A percentile compares a stretch with the other conserved stretches of the same genome.
Conservation (phyloP, 495 filamentous ascomycete genomes). For the Mycothermus thermophilus region DNA sequence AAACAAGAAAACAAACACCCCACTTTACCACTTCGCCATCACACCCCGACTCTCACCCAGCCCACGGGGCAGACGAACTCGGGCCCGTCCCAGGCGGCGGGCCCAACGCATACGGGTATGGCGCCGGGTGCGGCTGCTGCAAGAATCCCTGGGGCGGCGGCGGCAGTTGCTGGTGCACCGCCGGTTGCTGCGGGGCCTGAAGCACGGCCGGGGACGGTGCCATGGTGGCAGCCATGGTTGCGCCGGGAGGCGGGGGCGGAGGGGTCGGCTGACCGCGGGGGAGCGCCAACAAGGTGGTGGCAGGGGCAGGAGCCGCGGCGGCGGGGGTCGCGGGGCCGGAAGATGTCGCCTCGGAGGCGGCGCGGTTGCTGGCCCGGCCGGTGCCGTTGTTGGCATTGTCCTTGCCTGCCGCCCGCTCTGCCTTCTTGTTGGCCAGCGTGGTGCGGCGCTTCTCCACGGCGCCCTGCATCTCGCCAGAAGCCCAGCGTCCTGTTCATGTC, state of each 20-base stretch:
- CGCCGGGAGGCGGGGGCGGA: background rate
- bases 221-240: background rate
- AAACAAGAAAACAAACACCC: too few species aligned
- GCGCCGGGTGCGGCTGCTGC: constrained; percentile 3
- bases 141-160: background rate
- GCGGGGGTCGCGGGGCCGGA: background rate
- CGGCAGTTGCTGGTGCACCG: background rate
- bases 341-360: constrained; percentile 1
- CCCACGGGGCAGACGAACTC: too few species aligned
- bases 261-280: background rate
- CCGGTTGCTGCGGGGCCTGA: background rate
- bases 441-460: constrained; percentile 37
- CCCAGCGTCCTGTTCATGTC: constrained; percentile 32
- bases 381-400: background rate
- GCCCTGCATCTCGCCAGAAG: constrained; percentile 33
- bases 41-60: too few species aligned
- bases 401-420: constrained; percentile 14
- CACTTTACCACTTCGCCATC: too few species aligned
- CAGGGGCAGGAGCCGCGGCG: too few species aligned
- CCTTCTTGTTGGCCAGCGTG: constrained; percentile 37
- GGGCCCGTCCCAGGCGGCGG: too few species aligned
- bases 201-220: background rate
- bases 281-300: too few species aligned
- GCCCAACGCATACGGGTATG: background rate
- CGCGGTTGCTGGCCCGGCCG: background rate